These are phyloP conservation scores for Candida caryicola DNA, from an alignment of 805 yeast genomes.

Conservation along the genomic window DNA sequence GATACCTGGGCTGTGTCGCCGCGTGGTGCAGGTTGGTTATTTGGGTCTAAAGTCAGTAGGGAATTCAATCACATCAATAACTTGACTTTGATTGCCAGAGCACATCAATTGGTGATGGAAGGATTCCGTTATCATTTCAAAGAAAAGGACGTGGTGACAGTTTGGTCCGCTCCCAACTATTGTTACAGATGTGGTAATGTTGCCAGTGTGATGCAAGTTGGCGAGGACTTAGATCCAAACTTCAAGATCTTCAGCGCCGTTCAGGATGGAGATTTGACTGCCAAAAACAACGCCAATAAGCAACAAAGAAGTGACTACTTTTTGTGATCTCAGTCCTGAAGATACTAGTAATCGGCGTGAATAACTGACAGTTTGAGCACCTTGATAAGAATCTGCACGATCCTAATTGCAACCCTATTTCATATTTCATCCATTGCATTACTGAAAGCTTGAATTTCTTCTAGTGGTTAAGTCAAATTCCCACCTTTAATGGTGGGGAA, in stretches of 20 bases:
- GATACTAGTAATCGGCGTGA: too few species aligned
- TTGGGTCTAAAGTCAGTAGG: constrained; percentile 89
- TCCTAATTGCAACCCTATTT: too few species aligned
- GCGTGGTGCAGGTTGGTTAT: constrained; percentile 98
- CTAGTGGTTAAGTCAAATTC: too few species aligned
- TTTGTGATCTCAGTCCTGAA: constrained; percentile 26
- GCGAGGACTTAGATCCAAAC: constrained; percentile 79
- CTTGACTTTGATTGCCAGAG: constrained; percentile 84
- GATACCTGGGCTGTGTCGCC: constrained; percentile 98
- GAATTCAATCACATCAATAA: constrained; percentile 96
- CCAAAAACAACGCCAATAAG: constrained; percentile 36
- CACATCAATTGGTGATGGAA: constrained; percentile 98
- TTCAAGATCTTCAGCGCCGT: constrained; percentile 95
- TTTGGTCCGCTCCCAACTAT: constrained; percentile 97
- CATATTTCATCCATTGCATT: constrained; percentile 1
- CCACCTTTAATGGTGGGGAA: too few species aligned
- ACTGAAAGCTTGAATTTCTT: neutral
- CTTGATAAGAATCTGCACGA: too few species aligned
- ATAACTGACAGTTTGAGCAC: too few species aligned
- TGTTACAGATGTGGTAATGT: constrained; percentile 98
- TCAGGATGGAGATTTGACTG: constrained; percentile 65
- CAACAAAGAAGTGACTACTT: constrained; percentile 48
- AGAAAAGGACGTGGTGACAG: constrained; percentile 94
- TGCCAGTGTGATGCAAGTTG: constrained; percentile 96
- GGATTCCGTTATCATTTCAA: constrained; percentile 96